Evolutionary conservation across 2,329 filamentous ascomycete species (phyloP), one percentile per base, ranked within the genome.

Genomic region (Xylaria sp.): DNA sequence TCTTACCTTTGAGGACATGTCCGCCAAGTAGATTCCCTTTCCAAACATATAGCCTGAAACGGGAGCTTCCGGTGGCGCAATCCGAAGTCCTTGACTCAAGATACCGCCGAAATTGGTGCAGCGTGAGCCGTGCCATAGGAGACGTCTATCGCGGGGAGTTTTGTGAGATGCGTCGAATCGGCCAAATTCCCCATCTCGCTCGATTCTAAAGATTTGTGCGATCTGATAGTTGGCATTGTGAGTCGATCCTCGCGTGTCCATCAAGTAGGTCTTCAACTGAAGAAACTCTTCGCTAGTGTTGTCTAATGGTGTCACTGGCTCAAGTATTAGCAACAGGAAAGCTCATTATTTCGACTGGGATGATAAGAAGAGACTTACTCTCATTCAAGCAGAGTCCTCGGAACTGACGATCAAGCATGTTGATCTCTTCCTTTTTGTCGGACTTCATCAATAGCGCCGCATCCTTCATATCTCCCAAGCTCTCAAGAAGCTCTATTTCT

Each of bases 61-160:
- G 0, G 93, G 94, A 0, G 93, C 93, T 78, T 97, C 91, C 0
- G 91, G 91, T 0, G 94, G 94, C 6, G 94, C 94, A 72, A 97
- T 97, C n/a, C 93, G 91, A 6, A 97, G 86, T 71, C 94, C 94
- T 79, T 97, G 93, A 65, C 89, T 92, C 50, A 97, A 87, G 67
- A 97, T 97, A 76, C 93, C 94, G 75, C 91, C 93, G 72, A 90
- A 97, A 78, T 97, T 97, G 61, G 92, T 96, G 36, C 85, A 87
- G 39, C 93, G 89, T 17, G 92, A 94, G 17, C 94, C 93, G 77
- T 97, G 94, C 94, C 94, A 97, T 2, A 97, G 85, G 1, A 97
- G 88, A 19, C 92, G 89, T 27, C 91, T 88, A 76, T 96, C 88
- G 56, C 85, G 81, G 9, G 84, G 77, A 56, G 85, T 75, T 1